phyloP scores from a whole-genome alignment of 768 basidiomycete genomes.

The Russula dissimulans region DNA sequence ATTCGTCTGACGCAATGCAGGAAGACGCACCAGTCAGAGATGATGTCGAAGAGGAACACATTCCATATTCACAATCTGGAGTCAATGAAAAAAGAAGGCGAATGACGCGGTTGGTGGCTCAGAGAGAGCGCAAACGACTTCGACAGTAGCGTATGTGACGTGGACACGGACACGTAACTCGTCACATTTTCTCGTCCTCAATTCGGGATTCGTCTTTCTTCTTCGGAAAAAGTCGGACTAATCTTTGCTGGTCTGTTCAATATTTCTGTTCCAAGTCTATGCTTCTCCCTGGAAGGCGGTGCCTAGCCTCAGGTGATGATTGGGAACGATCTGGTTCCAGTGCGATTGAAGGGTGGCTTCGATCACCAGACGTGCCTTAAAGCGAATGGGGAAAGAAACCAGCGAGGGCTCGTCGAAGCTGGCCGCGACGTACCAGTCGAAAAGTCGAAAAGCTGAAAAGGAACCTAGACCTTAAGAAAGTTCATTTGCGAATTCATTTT shows the following conservation, averaged over 20 bases:
- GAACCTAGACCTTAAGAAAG: too few species aligned
- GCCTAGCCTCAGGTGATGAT: slow-evolving; percentile 66
- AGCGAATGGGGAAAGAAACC: slow-evolving; percentile 59
- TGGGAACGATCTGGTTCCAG: slow-evolving; percentile 32
- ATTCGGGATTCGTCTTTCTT: background rate
- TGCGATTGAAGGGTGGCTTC: slow-evolving; percentile 27
- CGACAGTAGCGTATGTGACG: background rate
- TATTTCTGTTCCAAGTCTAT: slow-evolving; percentile 22
- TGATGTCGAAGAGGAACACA: background rate
- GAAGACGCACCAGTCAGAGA: background rate
- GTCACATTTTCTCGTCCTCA: background rate
- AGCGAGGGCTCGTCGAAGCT: slow-evolving; percentile 45
- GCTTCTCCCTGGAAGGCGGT: slow-evolving; percentile 66
- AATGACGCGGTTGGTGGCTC: background rate
- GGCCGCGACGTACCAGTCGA: too few species aligned
- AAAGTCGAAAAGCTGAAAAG: too few species aligned
- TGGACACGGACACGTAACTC: background rate
- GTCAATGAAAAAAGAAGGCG: slow-evolving; percentile 7
- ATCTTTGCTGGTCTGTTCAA: background rate
- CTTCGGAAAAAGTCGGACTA: background rate
- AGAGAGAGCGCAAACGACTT: background rate
- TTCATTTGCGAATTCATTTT: too few species aligned
- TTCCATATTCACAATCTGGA: slow-evolving; percentile 2
- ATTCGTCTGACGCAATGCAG: background rate
- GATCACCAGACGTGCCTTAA: slow-evolving; percentile 77